Conservation (phyloP, 1,139 yeast species). For the Geotrichum europaeum region DNA sequence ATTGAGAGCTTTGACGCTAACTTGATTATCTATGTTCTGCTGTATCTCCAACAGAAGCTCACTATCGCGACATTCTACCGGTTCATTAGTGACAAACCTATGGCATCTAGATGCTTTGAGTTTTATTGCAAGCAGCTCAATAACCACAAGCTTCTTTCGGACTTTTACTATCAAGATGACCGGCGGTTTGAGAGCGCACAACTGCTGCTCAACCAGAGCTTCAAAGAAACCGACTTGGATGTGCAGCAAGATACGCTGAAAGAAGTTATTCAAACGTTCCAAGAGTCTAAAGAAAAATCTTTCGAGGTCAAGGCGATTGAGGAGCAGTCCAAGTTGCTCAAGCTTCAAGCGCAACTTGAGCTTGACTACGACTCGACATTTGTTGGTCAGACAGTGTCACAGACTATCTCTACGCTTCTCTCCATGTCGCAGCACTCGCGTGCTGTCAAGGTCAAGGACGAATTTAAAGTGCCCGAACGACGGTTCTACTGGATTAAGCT, state of each 20-base stretch:
- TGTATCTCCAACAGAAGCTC: conserved; percentile 45
- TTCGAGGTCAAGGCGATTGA: conserved; percentile 37
- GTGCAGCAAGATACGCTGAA: conserved; percentile 26
- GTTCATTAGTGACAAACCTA: conserved; percentile 42
- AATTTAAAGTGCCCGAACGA: conserved; percentile 56
- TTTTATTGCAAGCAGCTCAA: conserved; percentile 34
- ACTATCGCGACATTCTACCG: conserved; percentile 53
- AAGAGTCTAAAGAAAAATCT: conserved; percentile 28
- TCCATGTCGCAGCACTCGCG: conserved; percentile 52
- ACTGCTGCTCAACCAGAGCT: conserved; percentile 34
- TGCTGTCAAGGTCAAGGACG: conserved; percentile 52
- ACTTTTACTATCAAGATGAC: conserved; percentile 59
- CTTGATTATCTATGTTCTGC: conserved; percentile 54
- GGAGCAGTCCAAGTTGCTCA: conserved; percentile 47
- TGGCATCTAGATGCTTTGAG: conserved; percentile 43
- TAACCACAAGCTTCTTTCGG: conserved; percentile 39
- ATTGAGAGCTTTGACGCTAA: conserved; percentile 63
- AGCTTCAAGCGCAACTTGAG: conserved; percentile 49
- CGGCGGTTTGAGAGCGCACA: conserved; percentile 43
- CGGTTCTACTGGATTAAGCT: conserved; percentile 62
- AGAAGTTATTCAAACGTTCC: conserved; percentile 26
- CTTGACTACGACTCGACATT: conserved; percentile 53
- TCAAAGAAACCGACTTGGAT: conserved; percentile 19
- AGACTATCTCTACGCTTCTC: conserved; percentile 51
- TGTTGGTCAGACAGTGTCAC: conserved; percentile 47